Evolutionary conservation across 2,329 filamentous ascomycete species (phyloP).

Genomic region (Claviceps maximensis): DNA sequence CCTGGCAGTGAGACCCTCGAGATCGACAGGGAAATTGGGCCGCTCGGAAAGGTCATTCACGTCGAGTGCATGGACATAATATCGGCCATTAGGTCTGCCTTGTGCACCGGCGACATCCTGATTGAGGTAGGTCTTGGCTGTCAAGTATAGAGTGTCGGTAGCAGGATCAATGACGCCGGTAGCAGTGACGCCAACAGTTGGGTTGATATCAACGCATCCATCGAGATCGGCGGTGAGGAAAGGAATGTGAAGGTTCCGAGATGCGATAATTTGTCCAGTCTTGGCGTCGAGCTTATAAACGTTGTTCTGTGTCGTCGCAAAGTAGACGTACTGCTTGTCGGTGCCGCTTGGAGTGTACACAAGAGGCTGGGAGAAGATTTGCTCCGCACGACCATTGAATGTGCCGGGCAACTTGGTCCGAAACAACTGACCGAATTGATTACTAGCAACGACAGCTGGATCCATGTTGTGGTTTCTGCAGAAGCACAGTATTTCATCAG

Average conservation of each 20-base stretch:
- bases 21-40: slow-evolving; percentile 31
- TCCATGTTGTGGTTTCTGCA: slow-evolving; percentile 49
- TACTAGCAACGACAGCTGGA: slow-evolving; percentile 40
- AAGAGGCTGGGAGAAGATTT: slow-evolving; percentile 38
- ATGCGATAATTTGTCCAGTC: slow-evolving; percentile 36
- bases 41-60: slow-evolving; percentile 24
- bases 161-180: slow-evolving; percentile 32
- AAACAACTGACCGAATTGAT: slow-evolving; percentile 43
- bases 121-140: slow-evolving; percentile 28
- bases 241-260: slow-evolving; percentile 33
- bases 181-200: slow-evolving; percentile 31
- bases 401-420: slow-evolving; percentile 36
- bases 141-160: slow-evolving; percentile 31
- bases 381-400: slow-evolving; percentile 35
- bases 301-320: slow-evolving; percentile 45
- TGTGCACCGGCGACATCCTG: slow-evolving; percentile 20
- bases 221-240: slow-evolving; percentile 35
- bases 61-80: slow-evolving; percentile 25
- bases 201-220: slow-evolving; percentile 34
- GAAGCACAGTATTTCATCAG: background rate
- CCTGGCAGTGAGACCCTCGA: slow-evolving; percentile 31
- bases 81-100: slow-evolving; percentile 20
- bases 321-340: slow-evolving; percentile 37
- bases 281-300: slow-evolving; percentile 42
- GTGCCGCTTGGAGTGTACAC: slow-evolving; percentile 34